Evolutionary conservation across 768 basidiomycete species (phyloP), one percentile per base, ranked within the genome.

Genomic region (Calocera cornea): DNA sequence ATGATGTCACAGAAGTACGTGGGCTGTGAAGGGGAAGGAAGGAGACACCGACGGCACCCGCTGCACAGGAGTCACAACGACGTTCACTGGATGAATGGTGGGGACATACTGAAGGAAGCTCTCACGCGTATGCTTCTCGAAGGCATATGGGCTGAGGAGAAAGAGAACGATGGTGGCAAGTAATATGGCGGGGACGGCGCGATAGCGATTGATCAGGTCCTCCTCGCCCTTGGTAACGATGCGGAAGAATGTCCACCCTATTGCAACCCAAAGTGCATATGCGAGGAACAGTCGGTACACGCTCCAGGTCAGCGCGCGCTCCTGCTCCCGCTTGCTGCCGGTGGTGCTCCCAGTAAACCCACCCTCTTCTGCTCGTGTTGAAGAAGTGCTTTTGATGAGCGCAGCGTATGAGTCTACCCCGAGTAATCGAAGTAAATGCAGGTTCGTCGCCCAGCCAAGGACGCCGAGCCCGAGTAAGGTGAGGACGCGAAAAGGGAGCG

Each of bases 1-100:
- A 98, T 84, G 27, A 99, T 86, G 75, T 99, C 97, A 33, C 87
- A 86, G 77, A 99, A 99, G 75, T 87, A 86, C 41, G 93, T 81
- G 2, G 87, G 84, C 44, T 80, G 79, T 65, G 81, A 79, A 41
- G 80, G 73, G 0, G 84, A 78, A n/a, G 88, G 83, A 64, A 87
- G 82, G 27, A 93, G 72, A 73, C 92, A 97, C 70, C 95, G 83
- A 50, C 83, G 80, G 49, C 92, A 73, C 14, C 89, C 78, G 72
- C 95, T 97, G 71, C 27, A 49, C 8, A n/a, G 33, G 38, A 44
- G 66, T 63, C 33, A 64, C 27, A 19, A 44, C 1, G 47, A 65
- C 22, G 19, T 64, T 64, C 64, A 67, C 16, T 64, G 66, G 7
- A 29, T n/a, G 60, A 14, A 60, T 2, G 7, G n/a, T 5, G 14